These are phyloP conservation scores for Calvatia gigantea DNA, from an alignment of 768 basidiomycete genomes.

Conservation along the genomic window DNA sequence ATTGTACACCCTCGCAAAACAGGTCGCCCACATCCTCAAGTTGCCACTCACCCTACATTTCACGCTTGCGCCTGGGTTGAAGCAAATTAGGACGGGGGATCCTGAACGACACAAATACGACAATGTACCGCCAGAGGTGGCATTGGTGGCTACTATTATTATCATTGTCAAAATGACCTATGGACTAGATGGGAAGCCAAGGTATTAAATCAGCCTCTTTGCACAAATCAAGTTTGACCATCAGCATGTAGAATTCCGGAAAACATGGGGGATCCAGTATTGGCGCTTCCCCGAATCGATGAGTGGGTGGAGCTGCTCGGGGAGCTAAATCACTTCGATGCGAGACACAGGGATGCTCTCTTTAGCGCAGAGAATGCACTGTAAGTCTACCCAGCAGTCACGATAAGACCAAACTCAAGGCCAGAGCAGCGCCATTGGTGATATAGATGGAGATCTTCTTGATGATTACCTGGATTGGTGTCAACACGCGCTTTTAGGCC, in stretches of 20 bases:
- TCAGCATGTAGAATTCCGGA: conserved; percentile 36
- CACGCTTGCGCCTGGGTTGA: conserved; percentile 42
- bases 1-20: conserved; percentile 63
- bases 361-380: conserved; percentile 42
- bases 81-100: conserved; percentile 32
- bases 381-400: conserved; percentile 32
- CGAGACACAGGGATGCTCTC: conserved; percentile 25
- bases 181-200: conserved; percentile 67
- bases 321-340: conserved; percentile 29
- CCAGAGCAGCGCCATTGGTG: conserved; percentile 45
- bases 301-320: conserved; percentile 46
- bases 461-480: conserved; percentile 70
- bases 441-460: conserved; percentile 46
- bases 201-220: conserved; percentile 36
- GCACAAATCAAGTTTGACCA: conserved; percentile 10
- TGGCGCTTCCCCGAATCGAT: conserved; percentile 48
- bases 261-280: conserved; percentile 51
- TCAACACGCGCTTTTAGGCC: conserved; percentile 44
- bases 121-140: conserved; percentile 65
- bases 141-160: conserved; percentile 54
- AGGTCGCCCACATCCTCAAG: conserved; percentile 49
- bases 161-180: conserved; percentile 83
- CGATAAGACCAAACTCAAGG: conserved; percentile 13
- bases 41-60: conserved; percentile 60
- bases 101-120: conserved; percentile 52